Conservation (phyloP, 208 protist species). For the Wallacemonas rigidus region DNA sequence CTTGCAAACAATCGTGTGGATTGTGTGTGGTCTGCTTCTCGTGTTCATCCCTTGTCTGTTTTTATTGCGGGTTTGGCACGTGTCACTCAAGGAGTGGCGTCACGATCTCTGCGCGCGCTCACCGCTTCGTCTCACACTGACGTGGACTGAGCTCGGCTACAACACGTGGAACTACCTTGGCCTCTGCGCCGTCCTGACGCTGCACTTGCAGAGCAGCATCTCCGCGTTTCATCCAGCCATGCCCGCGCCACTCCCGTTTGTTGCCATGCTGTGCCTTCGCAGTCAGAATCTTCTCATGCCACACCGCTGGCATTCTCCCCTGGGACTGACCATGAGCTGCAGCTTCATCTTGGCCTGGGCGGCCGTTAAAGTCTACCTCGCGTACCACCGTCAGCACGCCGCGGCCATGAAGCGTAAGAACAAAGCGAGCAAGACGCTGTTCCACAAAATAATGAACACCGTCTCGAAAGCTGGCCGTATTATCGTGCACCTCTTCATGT, state of each 20-base stretch:
- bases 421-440: neutral
- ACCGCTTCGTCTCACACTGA: slow-evolving; percentile 58
- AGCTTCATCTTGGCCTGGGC: slow-evolving; percentile 13
- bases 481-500: slow-evolving; percentile 37
- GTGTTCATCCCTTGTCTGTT: slow-evolving; percentile 38
- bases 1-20: slow-evolving; percentile 35
- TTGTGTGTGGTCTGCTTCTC: slow-evolving; percentile 27
- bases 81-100: slow-evolving; percentile 40
- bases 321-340: slow-evolving; percentile 15
- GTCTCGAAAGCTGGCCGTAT: slow-evolving; percentile 36
- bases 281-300: slow-evolving; percentile 66
- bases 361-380: slow-evolving; percentile 5
- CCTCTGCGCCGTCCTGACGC: slow-evolving; percentile 47
- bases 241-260: slow-evolving; percentile 53
- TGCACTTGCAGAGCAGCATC: slow-evolving; percentile 45
- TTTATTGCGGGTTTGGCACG: slow-evolving; percentile 40
- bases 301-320: slow-evolving; percentile 34
- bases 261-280: slow-evolving; percentile 43
- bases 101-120: slow-evolving; percentile 39
- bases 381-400: slow-evolving; percentile 14
- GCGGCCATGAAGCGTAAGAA: slow-evolving; percentile 4
- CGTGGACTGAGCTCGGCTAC: slow-evolving; percentile 68
- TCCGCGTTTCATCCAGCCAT: slow-evolving; percentile 60
- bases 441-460: slow-evolving; percentile 31
- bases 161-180: slow-evolving; percentile 63